Conservation (phyloP, 768 basidiomycete species). For the Tulasnella sp. region DNA sequence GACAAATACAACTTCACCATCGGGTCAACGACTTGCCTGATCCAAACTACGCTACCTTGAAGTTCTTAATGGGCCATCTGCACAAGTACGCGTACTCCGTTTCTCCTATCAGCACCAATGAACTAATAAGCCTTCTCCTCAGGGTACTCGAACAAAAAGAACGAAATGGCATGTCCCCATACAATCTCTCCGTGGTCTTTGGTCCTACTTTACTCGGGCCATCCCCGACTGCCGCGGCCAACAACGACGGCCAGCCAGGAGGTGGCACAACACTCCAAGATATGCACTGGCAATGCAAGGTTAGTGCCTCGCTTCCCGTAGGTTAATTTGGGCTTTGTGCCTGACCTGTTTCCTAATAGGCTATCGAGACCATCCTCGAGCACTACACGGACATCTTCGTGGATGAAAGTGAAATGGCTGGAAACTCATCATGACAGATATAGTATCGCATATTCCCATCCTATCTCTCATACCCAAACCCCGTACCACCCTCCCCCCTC, state of each 20-base stretch:
- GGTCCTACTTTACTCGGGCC: conserved; percentile 95
- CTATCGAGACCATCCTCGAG: conserved; percentile 91
- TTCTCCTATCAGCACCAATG: neutral
- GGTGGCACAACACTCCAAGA: conserved; percentile 48
- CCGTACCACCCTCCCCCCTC: conserved; percentile 1
- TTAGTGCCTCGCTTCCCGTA: conserved; percentile 43
- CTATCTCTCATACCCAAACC: neutral
- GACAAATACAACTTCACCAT: conserved; percentile 96
- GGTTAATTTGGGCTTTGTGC: conserved; percentile 36
- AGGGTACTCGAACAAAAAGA: conserved; percentile 77
- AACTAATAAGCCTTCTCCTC: conserved; percentile 21
- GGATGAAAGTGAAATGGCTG: conserved; percentile 56
- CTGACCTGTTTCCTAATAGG: conserved; percentile 51
- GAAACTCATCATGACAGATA: neutral
- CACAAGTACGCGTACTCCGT: conserved; percentile 63
- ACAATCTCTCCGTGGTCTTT: conserved; percentile 95
- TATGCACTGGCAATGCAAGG: conserved; percentile 52
- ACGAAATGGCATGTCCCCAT: conserved; percentile 88
- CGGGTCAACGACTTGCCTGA: conserved; percentile 97
- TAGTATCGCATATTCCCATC: neutral
- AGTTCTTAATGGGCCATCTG: conserved; percentile 93
- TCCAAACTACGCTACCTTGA: conserved; percentile 97
- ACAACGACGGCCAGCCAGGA: conserved; percentile 37
- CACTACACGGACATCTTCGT: conserved; percentile 97
- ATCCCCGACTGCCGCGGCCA: conserved; percentile 44